Conservation (phyloP, 2,329 filamentous ascomycete genomes). For the Amphichorda felina region DNA sequence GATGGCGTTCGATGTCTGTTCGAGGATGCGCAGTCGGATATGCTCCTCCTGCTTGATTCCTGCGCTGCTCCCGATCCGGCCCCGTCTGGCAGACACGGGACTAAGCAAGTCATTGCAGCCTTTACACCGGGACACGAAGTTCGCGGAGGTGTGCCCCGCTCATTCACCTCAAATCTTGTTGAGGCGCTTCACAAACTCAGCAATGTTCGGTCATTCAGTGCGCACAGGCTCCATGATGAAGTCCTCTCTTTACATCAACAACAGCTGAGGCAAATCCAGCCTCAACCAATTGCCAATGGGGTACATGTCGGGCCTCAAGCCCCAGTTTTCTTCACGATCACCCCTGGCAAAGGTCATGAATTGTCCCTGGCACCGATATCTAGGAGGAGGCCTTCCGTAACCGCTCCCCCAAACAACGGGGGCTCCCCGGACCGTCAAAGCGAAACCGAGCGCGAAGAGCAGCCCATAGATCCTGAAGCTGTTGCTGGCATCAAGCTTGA, state of each 20-base stretch:
- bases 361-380: slow-evolving; percentile 13
- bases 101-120: slow-evolving; percentile 53
- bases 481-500: slow-evolving; percentile 48
- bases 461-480: slow-evolving; percentile 32
- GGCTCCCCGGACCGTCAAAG: not conserved
- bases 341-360: slow-evolving; percentile 41
- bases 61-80: slow-evolving; percentile 41
- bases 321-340: slow-evolving; percentile 44
- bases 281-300: slow-evolving; percentile 27
- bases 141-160: slow-evolving; percentile 31
- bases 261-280: slow-evolving; percentile 30
- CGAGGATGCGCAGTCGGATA: slow-evolving; percentile 51
- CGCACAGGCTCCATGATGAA: slow-evolving; percentile 46
- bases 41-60: slow-evolving; percentile 51
- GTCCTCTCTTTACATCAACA: slow-evolving; percentile 24
- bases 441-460: slow-evolving; percentile 15
- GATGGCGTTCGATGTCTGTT: slow-evolving; percentile 49
- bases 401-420: not conserved
- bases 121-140: slow-evolving; percentile 36
- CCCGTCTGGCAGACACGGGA: slow-evolving; percentile 37
- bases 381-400: slow-evolving; percentile 7
- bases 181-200: slow-evolving; percentile 43
- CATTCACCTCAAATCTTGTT: slow-evolving; percentile 45
- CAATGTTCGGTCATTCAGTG: slow-evolving; percentile 40
- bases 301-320: slow-evolving; percentile 20